Evolutionary conservation across 768 basidiomycete genomes (phyloP), one percentile per base, ranked within the genome.

Genomic region (Harrya chromipes): DNA sequence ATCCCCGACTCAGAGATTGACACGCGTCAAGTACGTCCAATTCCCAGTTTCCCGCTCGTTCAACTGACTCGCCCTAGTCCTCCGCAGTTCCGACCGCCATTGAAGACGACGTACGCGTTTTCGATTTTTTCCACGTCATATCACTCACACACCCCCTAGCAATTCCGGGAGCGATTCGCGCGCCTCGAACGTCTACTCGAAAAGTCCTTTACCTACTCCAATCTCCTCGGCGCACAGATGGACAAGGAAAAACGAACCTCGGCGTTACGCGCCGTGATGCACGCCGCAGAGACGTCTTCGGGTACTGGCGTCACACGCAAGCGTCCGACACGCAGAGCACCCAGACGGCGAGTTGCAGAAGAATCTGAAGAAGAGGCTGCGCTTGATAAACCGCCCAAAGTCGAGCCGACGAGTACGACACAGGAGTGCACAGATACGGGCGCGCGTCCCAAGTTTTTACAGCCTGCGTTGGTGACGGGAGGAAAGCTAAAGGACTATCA

Each of bases 401-500:
- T 12, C 33, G 43, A 46, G 2, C 31, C 37, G 2, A 40, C 20
- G 4, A 40, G 21, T 23, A 13, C 39, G 12, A 31, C 6, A 1
- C 42, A 31, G 29, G 39, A n/a, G 16, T 44, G 10, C 1, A 17
- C 39, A 6, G 62, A 53, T 9, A 31, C 13, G 20, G 29, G 20
- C 6, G 0, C 44, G 8, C 60, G 58, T 21, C 60, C 69, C 10
- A 66, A 74, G 23, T 86, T 89, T 56, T 69, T 80, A 43, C 95
- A 97, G 63, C 89, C 93, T 0, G 67, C 75, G 2, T 69, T 93
- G 16, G 73, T 99, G 35, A 92, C 92, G 0, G 95, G 95, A 5
- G 92, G 84, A 0, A 87, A 72, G 49, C 68, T 98, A 53, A 92
- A 93, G 62, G 79, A 85, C 29, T 97, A 97, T 64, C 95, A 99